phyloP scores from a whole-genome alignment of 2,329 filamentous ascomycete genomes.

The Sporothrix curviconia region DNA sequence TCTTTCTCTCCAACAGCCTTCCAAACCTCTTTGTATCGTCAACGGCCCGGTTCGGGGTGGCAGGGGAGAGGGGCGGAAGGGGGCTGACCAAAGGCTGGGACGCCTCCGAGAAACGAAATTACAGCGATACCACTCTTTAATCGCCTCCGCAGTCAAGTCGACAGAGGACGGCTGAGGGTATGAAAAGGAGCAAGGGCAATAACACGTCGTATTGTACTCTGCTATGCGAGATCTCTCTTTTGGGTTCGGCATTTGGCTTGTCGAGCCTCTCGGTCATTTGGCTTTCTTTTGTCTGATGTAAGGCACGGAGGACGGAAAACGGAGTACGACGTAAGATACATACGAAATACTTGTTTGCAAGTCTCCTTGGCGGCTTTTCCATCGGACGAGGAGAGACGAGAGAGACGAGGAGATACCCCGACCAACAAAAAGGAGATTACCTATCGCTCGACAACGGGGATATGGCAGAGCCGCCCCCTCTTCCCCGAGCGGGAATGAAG shows the following conservation, averaged over 20 bases:
- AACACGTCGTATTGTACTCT: too few relatives aligned
- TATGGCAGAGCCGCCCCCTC: too few relatives aligned
- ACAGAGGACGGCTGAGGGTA: neutral
- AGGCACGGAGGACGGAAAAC: too few relatives aligned
- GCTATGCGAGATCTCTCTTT: neutral
- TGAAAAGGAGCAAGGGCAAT: too few relatives aligned
- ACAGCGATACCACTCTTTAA: neutral
- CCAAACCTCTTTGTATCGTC: too few relatives aligned
- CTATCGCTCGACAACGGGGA: neutral
- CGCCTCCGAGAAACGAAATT: slow-evolving; percentile 2
- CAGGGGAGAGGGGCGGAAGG: neutral
- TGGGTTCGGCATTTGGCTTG: slow-evolving; percentile 2
- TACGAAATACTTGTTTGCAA: too few relatives aligned
- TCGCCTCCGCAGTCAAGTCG: neutral
- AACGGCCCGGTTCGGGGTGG: neutral
- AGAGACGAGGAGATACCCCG: too few relatives aligned
- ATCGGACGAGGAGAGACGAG: too few relatives aligned
- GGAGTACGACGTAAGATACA: too few relatives aligned
- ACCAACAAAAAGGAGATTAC: neutral
- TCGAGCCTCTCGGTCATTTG: neutral
- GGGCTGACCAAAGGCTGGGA: neutral
- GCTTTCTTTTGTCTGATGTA: neutral
- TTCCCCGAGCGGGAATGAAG: too few relatives aligned
- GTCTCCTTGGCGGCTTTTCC: too few relatives aligned
- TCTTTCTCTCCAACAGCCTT: too few relatives aligned